Evolutionary conservation across 2,329 filamentous ascomycete genomes (phyloP), one percentile per base, ranked within the genome.

Genomic region (Coleophoma eucalyptorum): DNA sequence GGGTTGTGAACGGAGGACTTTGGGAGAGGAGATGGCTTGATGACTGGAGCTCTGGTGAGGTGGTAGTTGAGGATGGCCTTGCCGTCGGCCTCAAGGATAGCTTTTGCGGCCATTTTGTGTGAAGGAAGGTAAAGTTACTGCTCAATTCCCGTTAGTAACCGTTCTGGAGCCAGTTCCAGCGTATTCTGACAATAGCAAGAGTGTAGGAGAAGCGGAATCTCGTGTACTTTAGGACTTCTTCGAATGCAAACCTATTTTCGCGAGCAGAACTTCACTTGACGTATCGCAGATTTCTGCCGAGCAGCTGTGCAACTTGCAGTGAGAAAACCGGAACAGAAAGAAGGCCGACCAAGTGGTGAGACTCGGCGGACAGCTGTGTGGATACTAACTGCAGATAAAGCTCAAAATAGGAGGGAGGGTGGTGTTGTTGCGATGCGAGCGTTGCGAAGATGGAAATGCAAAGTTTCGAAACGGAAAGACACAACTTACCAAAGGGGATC

Each of bases 21-120:
- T 63, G 92, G 90, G 51, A 97, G 90, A 75, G 94, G 91, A 68
- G 91, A 93, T 62, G 93, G 89, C 88, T 97, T 97, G 84, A 99
- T 96, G 73, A 96, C 88, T 61, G 91, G 87, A 64, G 94, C 90
- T 71, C 94, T 89, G 66, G 94, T 97, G 76, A 99, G 91, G 82
- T 97, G 94, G 84, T 97, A 99, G 89, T 97, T 97, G 84, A 99
- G 84, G 80, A 99, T 97, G 83, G 94, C 94, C 89, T 99, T 99
- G 84, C 94, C 94, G 80, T 99, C 94, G 81, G 93, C 93, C 83
- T 99, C 94, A 81, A 89, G 78, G 71, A 99, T 97, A 63, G 93
- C 89, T 80, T 99, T 99, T 75, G 94, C 90, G 72, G 90, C 91
- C 90, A 95, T 95, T 67, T 67, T 81, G 73, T 50, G 50, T 46